A percentile compares a stretch with the other conserved stretches of the same genome.
These are phyloP conservation scores for Phytopythium cucurbitacearum DNA, from an alignment of 352 stramenopile species.

Conservation along the genomic window DNA sequence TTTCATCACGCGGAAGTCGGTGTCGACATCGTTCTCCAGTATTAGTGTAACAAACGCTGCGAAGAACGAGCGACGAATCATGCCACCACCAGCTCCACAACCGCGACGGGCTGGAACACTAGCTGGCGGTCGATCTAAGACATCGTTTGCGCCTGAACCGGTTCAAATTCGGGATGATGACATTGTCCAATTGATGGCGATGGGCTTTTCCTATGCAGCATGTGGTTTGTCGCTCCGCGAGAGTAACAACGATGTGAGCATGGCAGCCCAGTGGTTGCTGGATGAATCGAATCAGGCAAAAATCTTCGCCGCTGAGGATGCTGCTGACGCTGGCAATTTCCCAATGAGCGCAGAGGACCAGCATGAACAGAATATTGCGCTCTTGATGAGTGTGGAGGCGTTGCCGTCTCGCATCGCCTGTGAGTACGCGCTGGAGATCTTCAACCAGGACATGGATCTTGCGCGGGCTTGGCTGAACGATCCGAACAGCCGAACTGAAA, in stretches of 20 bases:
- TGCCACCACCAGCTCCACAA: conserved; percentile 42
- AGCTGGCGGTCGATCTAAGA: background rate
- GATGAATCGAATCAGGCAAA: conserved; percentile 75
- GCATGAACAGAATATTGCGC: conserved; percentile 57
- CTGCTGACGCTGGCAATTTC: conserved; percentile 43
- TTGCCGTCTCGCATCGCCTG: conserved; percentile 46
- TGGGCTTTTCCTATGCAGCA: conserved; percentile 86
- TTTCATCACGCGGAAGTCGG: conserved; percentile 57
- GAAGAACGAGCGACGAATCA: conserved; percentile 20
- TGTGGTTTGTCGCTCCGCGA: conserved; percentile 67
- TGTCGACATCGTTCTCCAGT: conserved; percentile 61
- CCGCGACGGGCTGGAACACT: background rate
- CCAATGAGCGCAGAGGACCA: conserved; percentile 56
- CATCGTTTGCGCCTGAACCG: conserved; percentile 7
- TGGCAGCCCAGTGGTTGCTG: conserved; percentile 81
- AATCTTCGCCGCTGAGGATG: conserved; percentile 56
- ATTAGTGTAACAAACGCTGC: conserved; percentile 26
- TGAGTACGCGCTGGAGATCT: conserved; percentile 67
- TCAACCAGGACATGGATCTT: conserved; percentile 59
- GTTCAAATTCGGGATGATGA: conserved; percentile 69
- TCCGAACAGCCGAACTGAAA: conserved; percentile 53
- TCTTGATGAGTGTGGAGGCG: conserved; percentile 63
- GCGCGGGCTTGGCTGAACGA: conserved; percentile 63
- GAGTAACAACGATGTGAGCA: conserved; percentile 55
- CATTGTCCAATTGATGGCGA: conserved; percentile 85